Evolutionary conservation across 2,329 filamentous ascomycete species (phyloP), one percentile per base, ranked within the genome.

Genomic region (Lasiodiplodia theobromae): DNA sequence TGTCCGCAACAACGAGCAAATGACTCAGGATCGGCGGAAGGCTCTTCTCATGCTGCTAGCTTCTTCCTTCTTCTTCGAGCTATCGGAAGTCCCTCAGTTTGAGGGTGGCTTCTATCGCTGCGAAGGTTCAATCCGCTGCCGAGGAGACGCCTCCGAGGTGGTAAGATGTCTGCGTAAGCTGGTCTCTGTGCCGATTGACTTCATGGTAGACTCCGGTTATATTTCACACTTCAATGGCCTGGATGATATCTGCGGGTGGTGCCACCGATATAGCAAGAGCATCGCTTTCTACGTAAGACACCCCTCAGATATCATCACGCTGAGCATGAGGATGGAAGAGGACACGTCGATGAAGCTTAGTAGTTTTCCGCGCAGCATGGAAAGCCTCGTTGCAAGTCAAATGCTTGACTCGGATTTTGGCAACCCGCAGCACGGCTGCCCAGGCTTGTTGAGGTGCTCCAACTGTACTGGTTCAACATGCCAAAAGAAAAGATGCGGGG

Each of bases 31-130:
- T 52, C 21, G 49, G 21, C 49, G 49, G 23, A 52, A 52, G 49
- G 23, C 49, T 12, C 49, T 52, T 25, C 23, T 52, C 7, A 52
- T 52, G 23, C 49, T 52, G 23, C 49, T 52, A 25, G 49, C 49
- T 23, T 52, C 49, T 52, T 52, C 23, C 49, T 52, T 52, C 10
- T 52, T 52, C 49, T 52, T 52, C 23, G 23, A 52, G 49, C 49
- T 52, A 23, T 52, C 49, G n/a, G 23, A 25, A 4, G 4, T 52
- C 1, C 23, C 21, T 6, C 23, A 23, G 21, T 52, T 52, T 23
- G 23, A 52, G 21, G 2, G 23, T 25, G 23, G 49, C 18, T 23
- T 52, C 11, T 52, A 52, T 52, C n/a, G 49, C 23, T 52, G 23
- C 23, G 8, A 52, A 52, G 49, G 49, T 12, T 52, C 23, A 21